phyloP scores from a whole-genome alignment of 2,329 filamentous ascomycete genomes.

The Fusarium sp. region DNA sequence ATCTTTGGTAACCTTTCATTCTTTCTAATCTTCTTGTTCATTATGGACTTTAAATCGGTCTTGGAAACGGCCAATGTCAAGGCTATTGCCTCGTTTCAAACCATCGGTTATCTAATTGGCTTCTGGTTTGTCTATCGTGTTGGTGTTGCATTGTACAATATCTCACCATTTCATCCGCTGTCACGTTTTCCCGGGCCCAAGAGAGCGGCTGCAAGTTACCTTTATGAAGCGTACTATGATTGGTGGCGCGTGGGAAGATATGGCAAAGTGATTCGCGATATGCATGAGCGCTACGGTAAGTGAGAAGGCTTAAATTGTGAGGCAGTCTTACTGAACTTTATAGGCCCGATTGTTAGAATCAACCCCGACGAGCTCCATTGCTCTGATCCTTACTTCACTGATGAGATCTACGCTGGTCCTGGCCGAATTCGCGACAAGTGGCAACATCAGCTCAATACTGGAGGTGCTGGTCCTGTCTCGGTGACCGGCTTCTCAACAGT shows the following conservation, averaged over 20 bases:
- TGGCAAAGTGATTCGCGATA: constrained; percentile 51
- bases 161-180: constrained; percentile 58
- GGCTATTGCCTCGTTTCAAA: background rate
- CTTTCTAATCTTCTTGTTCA: background rate
- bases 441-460: constrained; percentile 35
- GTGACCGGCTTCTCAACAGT: constrained; percentile 37
- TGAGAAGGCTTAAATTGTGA: accelerated
- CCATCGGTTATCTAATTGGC: constrained; percentile 33
- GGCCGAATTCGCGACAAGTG: constrained; percentile 48
- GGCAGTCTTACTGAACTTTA: accelerated
- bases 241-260: constrained; percentile 54
- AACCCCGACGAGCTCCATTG: constrained; percentile 58
- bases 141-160: constrained; percentile 51
- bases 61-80: constrained; percentile 1
- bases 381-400: constrained; percentile 52
- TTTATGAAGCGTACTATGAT: constrained; percentile 57
- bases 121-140: constrained; percentile 51
- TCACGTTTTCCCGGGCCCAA: constrained; percentile 55
- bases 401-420: constrained; percentile 55
- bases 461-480: constrained; percentile 25
- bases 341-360: constrained; percentile 56
- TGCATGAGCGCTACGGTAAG: constrained; percentile 56
- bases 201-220: constrained; percentile 53
- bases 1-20: accelerated
- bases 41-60: background rate